These are phyloP conservation scores for Pogostemon cablin DNA, from an alignment of 257 asterid species.

Conservation along the genomic window DNA sequence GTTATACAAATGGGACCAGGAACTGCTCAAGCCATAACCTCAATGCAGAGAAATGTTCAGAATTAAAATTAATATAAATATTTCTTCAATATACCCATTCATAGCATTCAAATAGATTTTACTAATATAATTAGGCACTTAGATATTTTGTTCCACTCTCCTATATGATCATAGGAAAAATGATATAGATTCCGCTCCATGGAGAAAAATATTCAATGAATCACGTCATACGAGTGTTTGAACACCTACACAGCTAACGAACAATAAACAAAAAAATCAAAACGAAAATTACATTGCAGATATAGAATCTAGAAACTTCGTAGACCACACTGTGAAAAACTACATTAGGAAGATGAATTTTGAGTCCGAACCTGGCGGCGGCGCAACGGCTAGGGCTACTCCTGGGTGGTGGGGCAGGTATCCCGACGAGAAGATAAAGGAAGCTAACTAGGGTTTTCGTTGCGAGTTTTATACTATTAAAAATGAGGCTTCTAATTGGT, in stretches of 20 bases:
- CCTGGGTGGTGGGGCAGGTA: constrained; percentile 20
- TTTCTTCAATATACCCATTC: not conserved
- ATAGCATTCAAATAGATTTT: not conserved
- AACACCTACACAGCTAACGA: not conserved
- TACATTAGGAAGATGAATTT: not conserved
- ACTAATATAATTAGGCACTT: not conserved
- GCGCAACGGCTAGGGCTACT: constrained; percentile 28
- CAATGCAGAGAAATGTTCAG: not conserved
- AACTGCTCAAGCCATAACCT: not conserved
- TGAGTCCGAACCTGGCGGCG: constrained; percentile 25
- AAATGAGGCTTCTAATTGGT: not conserved
- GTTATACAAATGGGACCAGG: not conserved
- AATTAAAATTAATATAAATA: not conserved
- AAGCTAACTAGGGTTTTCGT: not conserved
- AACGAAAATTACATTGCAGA: not conserved
- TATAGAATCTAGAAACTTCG: not conserved
- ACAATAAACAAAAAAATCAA: not conserved
- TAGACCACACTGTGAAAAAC: not conserved
- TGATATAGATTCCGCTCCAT: not conserved
- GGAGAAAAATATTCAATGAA: not conserved
- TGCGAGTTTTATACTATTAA: not conserved
- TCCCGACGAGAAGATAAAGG: constrained; percentile 2
- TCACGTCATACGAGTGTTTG: not conserved
- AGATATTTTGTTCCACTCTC: not conserved
- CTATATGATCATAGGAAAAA: not conserved